phyloP scores from a whole-genome alignment of 1,284 basidiomycete species.

The Albatrellus sp. region DNA sequence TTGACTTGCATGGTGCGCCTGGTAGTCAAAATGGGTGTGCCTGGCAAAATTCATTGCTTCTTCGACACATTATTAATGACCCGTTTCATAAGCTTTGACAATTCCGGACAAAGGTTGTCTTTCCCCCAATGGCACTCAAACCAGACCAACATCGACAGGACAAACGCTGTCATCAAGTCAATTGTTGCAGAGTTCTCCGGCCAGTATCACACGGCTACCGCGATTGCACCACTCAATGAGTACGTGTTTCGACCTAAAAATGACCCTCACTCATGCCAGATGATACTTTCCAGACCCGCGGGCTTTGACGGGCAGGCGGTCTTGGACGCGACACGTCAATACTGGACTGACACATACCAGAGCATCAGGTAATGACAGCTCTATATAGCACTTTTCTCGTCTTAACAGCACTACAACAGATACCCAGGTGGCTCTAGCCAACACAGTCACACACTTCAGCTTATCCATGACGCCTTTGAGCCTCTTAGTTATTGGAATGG shows the following conservation, averaged over 20 bases:
- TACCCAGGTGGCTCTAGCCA: slow-evolving; percentile 47
- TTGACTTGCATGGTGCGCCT: slow-evolving; percentile 77
- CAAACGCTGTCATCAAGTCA: slow-evolving; percentile 54
- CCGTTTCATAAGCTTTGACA: slow-evolving; percentile 53
- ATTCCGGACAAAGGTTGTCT: slow-evolving; percentile 62
- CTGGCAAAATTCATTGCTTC: neutral
- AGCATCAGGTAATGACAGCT: slow-evolving; percentile 47
- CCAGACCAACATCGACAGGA: slow-evolving; percentile 56
- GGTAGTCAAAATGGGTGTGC: slow-evolving; percentile 71
- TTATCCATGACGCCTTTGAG: slow-evolving; percentile 85
- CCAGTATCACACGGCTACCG: slow-evolving; percentile 45
- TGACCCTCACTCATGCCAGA: slow-evolving; percentile 2
- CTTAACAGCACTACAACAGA: slow-evolving; percentile 18
- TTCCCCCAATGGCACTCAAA: slow-evolving; percentile 63
- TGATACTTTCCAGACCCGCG: slow-evolving; percentile 49
- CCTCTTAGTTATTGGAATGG: slow-evolving; percentile 62
- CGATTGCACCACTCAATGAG: slow-evolving; percentile 73
- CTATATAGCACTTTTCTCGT: slow-evolving; percentile 13
- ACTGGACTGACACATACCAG: slow-evolving; percentile 62
- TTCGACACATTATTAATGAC: neutral
- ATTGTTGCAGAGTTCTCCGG: slow-evolving; percentile 51
- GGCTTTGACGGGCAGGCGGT: slow-evolving; percentile 50
- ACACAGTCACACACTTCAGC: slow-evolving; percentile 49
- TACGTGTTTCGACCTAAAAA: slow-evolving; percentile 22
- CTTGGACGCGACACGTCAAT: slow-evolving; percentile 50